Percentiles rank a stretch among this genome's conserved stretches.
phyloP scores from a whole-genome alignment of 1,139 yeast species.

The Magnusiomyces clavatus region DNA sequence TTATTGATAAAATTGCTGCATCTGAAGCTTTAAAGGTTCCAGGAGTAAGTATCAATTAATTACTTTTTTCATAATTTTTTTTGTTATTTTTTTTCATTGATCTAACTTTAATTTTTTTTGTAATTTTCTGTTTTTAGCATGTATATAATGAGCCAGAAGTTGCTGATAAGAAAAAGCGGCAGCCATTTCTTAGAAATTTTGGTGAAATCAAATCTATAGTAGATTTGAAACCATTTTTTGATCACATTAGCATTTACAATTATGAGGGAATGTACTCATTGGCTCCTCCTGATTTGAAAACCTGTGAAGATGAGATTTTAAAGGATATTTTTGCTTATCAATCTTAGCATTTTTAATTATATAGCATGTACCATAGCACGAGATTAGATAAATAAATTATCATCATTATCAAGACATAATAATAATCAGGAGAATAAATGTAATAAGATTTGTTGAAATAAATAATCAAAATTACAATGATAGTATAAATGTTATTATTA shows the following conservation, averaged over 20 bases:
- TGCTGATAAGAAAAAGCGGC: constrained; percentile 5
- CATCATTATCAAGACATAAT: too few species aligned
- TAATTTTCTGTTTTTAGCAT: constrained; percentile 1
- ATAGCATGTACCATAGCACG: too few species aligned
- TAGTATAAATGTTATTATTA: too few species aligned
- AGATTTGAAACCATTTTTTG: constrained; percentile 59
- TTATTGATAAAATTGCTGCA: constrained; percentile 33
- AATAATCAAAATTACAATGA: too few species aligned
- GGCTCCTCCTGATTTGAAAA: constrained; percentile 40
- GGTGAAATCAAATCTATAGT: constrained; percentile 26
- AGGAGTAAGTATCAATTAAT: constrained; percentile 10
- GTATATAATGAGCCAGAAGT: constrained; percentile 5
- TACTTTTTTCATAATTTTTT: neutral
- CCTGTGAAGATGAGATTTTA: constrained; percentile 48
- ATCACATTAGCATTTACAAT: constrained; percentile 58
- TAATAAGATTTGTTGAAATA: too few species aligned
- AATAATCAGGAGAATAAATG: too few species aligned
- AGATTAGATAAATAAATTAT: too few species aligned
- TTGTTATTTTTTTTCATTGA: constrained; percentile 1
- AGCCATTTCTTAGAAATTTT: constrained; percentile 12
- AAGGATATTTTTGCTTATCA: constrained; percentile 41
- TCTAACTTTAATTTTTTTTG: constrained; percentile 3
- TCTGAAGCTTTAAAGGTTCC: constrained; percentile 20
- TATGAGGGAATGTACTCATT: constrained; percentile 67
- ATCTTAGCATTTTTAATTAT: too few species aligned